These are phyloP conservation scores for Aspergillus flavus DNA, from an alignment of 2,329 filamentous ascomycete genomes.

Conservation along the genomic window DNA sequence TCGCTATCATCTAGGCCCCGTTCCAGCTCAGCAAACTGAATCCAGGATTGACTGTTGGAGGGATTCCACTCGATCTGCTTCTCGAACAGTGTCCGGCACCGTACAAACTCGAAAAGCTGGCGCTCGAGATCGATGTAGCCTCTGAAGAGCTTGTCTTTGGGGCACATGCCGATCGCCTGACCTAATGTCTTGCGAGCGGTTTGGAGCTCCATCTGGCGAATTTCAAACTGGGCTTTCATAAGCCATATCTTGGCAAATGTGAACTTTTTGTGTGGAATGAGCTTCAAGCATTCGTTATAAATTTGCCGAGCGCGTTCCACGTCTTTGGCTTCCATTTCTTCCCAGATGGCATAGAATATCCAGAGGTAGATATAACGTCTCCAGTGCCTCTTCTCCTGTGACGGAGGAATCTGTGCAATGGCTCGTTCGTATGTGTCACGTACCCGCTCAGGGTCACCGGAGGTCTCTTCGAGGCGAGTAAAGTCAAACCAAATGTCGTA, in stretches of 20 bases:
- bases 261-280: constrained; percentile 95
- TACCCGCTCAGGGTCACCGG: constrained; percentile 78
- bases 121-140: constrained; percentile 92
- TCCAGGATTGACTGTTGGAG: constrained; percentile 90
- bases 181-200: constrained; percentile 86
- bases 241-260: constrained; percentile 98
- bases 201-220: constrained; percentile 80
- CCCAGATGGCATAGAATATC: constrained; percentile 96
- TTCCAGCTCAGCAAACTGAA: constrained; percentile 92
- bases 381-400: constrained; percentile 97
- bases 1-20: constrained; percentile 87
- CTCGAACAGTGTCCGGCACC: constrained; percentile 88
- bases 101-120: constrained; percentile 89
- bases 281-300: constrained; percentile 81
- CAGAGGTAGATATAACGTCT: constrained; percentile 95
- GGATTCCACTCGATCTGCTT: constrained; percentile 94
- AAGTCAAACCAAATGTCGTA: constrained; percentile 99
- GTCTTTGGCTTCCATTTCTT: constrained; percentile 84
- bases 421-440: constrained; percentile 94
- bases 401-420: constrained; percentile 92
- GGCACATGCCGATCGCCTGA: constrained; percentile 87
- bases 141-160: constrained; percentile 93
- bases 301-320: constrained; percentile 79
- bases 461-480: constrained; percentile 82
- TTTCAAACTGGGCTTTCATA: constrained; percentile 88